Conservation (phyloP, 345 rosid genomes). For the Zanthoxylum bungeanum region DNA sequence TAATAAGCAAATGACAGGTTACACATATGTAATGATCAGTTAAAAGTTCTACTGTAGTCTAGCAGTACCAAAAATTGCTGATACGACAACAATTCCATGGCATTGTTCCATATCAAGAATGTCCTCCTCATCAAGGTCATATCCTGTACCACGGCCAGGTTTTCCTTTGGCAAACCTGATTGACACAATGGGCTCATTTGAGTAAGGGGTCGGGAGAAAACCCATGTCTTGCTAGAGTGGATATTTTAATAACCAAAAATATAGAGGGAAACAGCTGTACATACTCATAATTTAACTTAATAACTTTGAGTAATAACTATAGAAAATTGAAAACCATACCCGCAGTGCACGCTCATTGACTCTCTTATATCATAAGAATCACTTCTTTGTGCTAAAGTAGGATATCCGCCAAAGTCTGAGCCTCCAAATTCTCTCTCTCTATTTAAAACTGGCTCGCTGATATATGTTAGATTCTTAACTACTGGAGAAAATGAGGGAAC, state of each 20-base stretch:
- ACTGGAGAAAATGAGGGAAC: slow-evolving; percentile 81
- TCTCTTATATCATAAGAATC: slow-evolving; percentile 82
- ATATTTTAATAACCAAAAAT: background rate
- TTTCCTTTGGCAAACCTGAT: slow-evolving; percentile 84
- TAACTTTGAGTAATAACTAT: background rate
- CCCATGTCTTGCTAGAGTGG: background rate
- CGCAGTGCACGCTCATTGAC: slow-evolving; percentile 89
- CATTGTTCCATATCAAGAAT: slow-evolving; percentile 90
- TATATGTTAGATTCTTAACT: slow-evolving; percentile 66
- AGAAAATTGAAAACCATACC: slow-evolving; percentile 47
- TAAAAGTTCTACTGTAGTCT: slow-evolving; percentile 9
- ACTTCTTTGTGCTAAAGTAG: slow-evolving; percentile 74
- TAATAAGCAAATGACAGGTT: slow-evolving; percentile 18
- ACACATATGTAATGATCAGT: slow-evolving; percentile 6
- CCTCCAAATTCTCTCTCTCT: slow-evolving; percentile 85
- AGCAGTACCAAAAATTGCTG: slow-evolving; percentile 89
- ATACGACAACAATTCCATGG: slow-evolving; percentile 83
- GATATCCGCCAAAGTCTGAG: slow-evolving; percentile 96
- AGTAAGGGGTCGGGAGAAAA: slow-evolving; percentile 2
- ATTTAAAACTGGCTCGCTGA: slow-evolving; percentile 59
- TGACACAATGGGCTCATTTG: background rate
- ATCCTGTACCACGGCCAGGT: slow-evolving; percentile 84
- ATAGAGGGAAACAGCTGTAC: background rate
- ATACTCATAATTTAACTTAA: background rate
- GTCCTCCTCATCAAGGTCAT: slow-evolving; percentile 78